A percentile compares a stretch with the other conserved stretches of the same genome.
Conservation (phyloP, 768 basidiomycete species). For the Strobilomyces echinocephalus region DNA sequence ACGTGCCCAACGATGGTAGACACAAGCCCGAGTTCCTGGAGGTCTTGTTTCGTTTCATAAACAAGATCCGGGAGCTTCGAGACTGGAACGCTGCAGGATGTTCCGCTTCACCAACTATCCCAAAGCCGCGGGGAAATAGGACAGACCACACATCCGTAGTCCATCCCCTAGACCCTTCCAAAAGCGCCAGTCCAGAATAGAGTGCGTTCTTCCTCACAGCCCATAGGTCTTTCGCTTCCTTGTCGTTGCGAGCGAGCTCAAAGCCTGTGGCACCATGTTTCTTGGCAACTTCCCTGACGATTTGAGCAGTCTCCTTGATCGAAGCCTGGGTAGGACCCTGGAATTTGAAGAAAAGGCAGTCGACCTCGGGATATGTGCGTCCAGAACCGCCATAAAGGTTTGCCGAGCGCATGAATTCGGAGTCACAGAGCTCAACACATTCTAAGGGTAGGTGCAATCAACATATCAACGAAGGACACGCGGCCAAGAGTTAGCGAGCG, state of each 20-base stretch:
- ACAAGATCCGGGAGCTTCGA: constrained; percentile 62
- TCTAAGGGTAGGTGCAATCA: constrained; percentile 38
- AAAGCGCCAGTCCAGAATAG: constrained; percentile 50
- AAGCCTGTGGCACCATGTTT: constrained; percentile 68
- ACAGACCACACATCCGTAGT: constrained; percentile 73
- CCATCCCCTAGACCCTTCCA: constrained; percentile 57
- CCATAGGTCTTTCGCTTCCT: constrained; percentile 75
- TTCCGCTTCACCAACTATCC: neutral
- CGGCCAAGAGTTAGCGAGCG: neutral
- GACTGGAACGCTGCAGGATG: constrained; percentile 48
- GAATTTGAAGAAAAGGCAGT: constrained; percentile 84
- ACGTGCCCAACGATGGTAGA: constrained; percentile 74
- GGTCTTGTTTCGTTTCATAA: constrained; percentile 67
- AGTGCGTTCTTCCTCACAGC: constrained; percentile 64
- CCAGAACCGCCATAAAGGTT: constrained; percentile 52
- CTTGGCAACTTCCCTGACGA: constrained; percentile 53
- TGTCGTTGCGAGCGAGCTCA: constrained; percentile 53
- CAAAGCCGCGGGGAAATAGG: neutral
- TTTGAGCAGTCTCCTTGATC: constrained; percentile 55
- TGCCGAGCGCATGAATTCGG: constrained; percentile 58
- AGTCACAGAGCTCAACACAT: constrained; percentile 82
- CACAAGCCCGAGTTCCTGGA: constrained; percentile 49
- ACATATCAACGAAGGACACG: neutral
- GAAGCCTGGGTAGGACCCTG: constrained; percentile 62
- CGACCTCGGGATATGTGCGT: constrained; percentile 55